These are phyloP conservation scores for Acacia confusa DNA, from an alignment of 306 rosid species.

Conservation along the genomic window DNA sequence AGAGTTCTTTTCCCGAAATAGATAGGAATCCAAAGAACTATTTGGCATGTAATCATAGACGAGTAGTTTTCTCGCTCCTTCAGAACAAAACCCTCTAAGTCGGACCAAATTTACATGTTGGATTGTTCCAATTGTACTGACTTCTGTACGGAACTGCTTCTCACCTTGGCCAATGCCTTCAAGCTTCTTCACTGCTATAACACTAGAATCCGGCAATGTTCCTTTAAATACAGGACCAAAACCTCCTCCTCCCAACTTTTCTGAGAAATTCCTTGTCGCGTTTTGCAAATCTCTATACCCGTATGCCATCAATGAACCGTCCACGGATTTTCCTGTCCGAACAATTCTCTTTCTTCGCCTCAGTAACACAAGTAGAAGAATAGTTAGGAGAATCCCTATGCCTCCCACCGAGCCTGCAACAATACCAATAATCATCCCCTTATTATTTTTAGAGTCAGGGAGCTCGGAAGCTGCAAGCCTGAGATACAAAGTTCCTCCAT, in stretches of 20 bases:
- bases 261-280: slow-evolving; percentile 65
- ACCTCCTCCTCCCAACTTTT: slow-evolving; percentile 88
- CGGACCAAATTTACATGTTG: slow-evolving; percentile 85
- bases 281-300: slow-evolving; percentile 51
- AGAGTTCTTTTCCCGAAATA: slow-evolving; percentile 42
- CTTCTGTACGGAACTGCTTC: slow-evolving; percentile 81
- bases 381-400: slow-evolving; percentile 28
- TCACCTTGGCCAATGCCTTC: slow-evolving; percentile 79
- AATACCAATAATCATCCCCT: slow-evolving; percentile 34
- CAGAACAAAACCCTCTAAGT: slow-evolving; percentile 80
- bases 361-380: slow-evolving; percentile 30
- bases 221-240: slow-evolving; percentile 91
- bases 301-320: slow-evolving; percentile 49
- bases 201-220: slow-evolving; percentile 53
- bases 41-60: slow-evolving; percentile 88
- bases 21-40: slow-evolving; percentile 64
- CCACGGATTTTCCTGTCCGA: slow-evolving; percentile 36
- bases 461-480: slow-evolving; percentile 60
- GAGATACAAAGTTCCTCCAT: slow-evolving; percentile 42
- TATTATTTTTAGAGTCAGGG: slow-evolving; percentile 20
- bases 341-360: slow-evolving; percentile 36
- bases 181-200: slow-evolving; percentile 80
- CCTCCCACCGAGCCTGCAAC: slow-evolving; percentile 35
- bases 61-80: slow-evolving; percentile 57
- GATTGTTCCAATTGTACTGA: slow-evolving; percentile 72